Evolutionary conservation across 1,284 basidiomycete species (phyloP), one percentile per base, ranked within the genome.

Genomic region (Anthracocystis walkeri): DNA sequence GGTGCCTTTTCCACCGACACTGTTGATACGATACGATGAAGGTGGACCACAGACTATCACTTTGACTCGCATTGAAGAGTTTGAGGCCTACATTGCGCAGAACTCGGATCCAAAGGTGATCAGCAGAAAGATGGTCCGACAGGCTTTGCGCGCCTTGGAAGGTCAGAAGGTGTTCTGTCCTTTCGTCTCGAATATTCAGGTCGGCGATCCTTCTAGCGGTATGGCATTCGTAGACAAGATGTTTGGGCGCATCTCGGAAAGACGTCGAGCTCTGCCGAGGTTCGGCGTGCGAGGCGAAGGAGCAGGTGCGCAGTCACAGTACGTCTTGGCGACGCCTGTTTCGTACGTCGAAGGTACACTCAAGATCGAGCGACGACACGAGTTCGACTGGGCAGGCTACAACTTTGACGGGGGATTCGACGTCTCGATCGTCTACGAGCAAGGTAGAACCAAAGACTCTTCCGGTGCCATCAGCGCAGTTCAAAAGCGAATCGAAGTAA

Each of bases 1-100:
- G 90, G 88, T 89, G 90, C 60, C 92, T 90, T n/a, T 94, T 92
- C 82, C 92, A 90, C 12, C 92, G 90, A 68, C 77, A 25, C 42
- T 76, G 16, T 89, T 92, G 50, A 88, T 94, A 31, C 89, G 89
- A 10, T 93, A 92, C 77, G 92, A 94, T 74, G 88, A 90, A 62
- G 75, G 70, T 20, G 33, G 29, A n/a, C 86, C 87, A 2, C 84
- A 88, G 44, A 76, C 58, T 16, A 85, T 87, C 0, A 87, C 89
- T 7, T 82, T 93, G 16, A 87, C 85, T 18, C 86, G 88, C 33
- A 73, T 89, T 0, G 77, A 86, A 0, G 89, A 92, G 38, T 84
- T 93, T 4, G 88, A 90, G 76, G 83, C 84, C 16, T 93, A 91
- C 79, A 87, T 93, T 20, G 71, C 78, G 2, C 92, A 93, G 85